Evolutionary conservation across 2,329 filamentous ascomycete species (phyloP).

Genomic region (Rutstroemia sp.): DNA sequence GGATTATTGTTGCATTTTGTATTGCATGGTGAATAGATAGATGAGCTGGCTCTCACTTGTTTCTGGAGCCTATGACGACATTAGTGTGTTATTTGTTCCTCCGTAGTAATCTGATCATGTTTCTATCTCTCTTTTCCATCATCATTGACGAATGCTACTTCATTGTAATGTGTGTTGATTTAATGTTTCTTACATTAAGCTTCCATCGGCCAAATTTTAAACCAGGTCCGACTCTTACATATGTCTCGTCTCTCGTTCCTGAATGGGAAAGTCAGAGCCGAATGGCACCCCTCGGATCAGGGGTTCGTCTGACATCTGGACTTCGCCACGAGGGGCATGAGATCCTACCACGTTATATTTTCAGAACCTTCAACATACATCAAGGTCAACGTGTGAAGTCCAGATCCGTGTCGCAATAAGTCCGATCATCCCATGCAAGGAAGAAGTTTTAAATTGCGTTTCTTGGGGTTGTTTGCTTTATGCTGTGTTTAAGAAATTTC

Average conservation of each 20-base stretch:
- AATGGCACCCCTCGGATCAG: not conserved
- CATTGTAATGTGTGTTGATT: too few species aligned
- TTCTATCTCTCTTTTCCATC: too few species aligned
- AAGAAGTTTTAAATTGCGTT: too few species aligned
- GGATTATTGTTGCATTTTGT: not conserved
- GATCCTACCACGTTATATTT: not conserved
- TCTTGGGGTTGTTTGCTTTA: not conserved
- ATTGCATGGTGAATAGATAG: too few species aligned
- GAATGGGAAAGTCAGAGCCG: not conserved
- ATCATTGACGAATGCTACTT: too few species aligned
- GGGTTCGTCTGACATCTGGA: constrained; percentile 3
- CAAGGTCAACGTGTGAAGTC: too few species aligned
- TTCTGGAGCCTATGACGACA: not conserved
- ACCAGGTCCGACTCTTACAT: not conserved
- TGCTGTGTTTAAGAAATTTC: not conserved
- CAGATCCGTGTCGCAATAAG: too few species aligned
- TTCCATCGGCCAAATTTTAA: not conserved
- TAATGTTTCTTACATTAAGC: not conserved
- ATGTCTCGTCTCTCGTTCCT: not conserved
- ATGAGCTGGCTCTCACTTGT: not conserved
- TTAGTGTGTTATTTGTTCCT: not conserved
- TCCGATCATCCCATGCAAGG: too few species aligned
- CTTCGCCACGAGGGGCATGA: not conserved
- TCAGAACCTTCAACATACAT: not conserved
- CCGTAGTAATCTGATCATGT: too few species aligned